phyloP scores from a whole-genome alignment of 257 asterid species.

The Ophiorrhiza pumila region DNA sequence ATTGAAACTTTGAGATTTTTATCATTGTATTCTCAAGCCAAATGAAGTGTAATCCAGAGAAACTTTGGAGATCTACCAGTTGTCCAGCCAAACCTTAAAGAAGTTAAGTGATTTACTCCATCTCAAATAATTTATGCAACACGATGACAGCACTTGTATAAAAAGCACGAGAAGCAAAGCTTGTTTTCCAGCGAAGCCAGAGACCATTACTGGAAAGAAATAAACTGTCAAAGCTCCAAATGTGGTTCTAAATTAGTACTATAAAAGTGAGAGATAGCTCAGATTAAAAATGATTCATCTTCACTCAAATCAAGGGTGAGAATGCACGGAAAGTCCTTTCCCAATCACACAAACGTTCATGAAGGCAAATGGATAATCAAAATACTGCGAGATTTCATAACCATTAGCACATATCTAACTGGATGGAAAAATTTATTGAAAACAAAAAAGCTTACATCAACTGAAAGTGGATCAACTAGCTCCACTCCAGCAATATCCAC shows the following conservation, averaged over 20 bases:
- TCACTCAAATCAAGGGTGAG: not conserved
- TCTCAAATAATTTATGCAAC: not conserved
- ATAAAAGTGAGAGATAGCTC: not conserved
- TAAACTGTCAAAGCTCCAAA: not conserved
- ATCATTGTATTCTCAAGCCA: not conserved
- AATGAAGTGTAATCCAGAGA: not conserved
- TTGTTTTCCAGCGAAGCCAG: not conserved
- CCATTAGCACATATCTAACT: not conserved
- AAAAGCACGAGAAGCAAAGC: not conserved
- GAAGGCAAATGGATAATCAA: not conserved
- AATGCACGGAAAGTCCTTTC: not conserved
- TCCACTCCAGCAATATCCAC: conserved; percentile 95
- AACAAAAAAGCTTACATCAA: conserved; percentile 56
- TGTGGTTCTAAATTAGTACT: not conserved
- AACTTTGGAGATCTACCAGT: not conserved
- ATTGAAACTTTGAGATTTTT: not conserved
- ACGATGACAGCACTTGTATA: not conserved
- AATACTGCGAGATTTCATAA: not conserved
- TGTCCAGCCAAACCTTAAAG: not conserved
- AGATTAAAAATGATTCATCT: not conserved
- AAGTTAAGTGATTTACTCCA: not conserved
- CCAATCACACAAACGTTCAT: not conserved
- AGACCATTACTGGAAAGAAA: not conserved
- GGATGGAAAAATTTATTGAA: not conserved
- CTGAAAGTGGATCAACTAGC: conserved; percentile 94